Conservation (phyloP, 1,139 yeast species). For the Torulaspora globosa region DNA sequence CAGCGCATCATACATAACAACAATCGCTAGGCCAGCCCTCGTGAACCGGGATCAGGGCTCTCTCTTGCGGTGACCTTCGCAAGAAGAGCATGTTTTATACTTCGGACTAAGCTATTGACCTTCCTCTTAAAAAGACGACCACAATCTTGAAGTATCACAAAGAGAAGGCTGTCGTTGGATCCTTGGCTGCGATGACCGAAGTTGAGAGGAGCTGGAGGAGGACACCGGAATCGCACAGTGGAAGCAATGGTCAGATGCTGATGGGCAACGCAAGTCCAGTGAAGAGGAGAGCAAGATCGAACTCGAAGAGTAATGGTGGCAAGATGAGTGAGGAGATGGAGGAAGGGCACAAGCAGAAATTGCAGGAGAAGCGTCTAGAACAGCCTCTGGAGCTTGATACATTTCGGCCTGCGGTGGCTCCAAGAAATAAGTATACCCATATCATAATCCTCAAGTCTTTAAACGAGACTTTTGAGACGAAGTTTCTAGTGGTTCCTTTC, state of each 20-base stretch:
- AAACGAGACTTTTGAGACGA: conserved; percentile 78
- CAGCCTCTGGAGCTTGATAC: conserved; percentile 7
- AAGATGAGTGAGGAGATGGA: conserved; percentile 2
- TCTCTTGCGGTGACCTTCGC: background rate
- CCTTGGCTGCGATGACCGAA: conserved; percentile 12
- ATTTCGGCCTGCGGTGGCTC: conserved; percentile 19
- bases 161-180: background rate
- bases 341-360: conserved; percentile 4
- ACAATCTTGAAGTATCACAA: background rate
- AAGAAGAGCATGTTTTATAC: background rate
- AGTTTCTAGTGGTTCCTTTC: conserved; percentile 73
- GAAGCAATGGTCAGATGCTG: conserved; percentile 7
- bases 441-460: conserved; percentile 67
- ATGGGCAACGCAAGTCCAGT: conserved; percentile 7
- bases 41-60: background rate
- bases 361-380: conserved; percentile 1
- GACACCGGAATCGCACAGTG: conserved; percentile 12
- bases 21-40: background rate
- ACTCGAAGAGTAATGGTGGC: conserved; percentile 35
- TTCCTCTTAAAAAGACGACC: background rate
- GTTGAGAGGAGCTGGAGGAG: conserved; percentile 19
- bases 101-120: background rate
- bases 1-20: conserved; percentile 24
- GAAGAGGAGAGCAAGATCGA: conserved; percentile 30
- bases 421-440: conserved; percentile 37